Conservation (phyloP, 306 rosid genomes). For the Acacia confusa region DNA sequence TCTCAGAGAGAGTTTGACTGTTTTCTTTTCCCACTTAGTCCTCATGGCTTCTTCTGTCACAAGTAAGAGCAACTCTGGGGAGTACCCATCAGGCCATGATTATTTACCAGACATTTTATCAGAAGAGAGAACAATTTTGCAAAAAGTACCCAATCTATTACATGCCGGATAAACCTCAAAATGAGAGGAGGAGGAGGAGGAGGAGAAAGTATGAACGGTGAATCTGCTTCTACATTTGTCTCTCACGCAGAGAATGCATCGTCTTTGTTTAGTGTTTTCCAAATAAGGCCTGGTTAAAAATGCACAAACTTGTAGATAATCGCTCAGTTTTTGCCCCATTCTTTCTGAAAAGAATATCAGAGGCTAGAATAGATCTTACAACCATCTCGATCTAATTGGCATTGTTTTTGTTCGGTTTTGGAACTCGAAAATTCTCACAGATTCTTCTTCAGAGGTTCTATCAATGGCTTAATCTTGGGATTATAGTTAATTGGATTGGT, state of each 20-base stretch:
- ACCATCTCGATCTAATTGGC: not conserved
- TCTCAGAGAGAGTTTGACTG: not conserved
- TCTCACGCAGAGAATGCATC: not conserved
- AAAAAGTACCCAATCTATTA: not conserved
- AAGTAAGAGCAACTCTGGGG: not conserved
- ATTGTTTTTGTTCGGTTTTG: not conserved
- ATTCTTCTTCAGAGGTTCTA: not conserved
- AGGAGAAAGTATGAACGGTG: not conserved
- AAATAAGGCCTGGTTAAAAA: slow-evolving; percentile 1
- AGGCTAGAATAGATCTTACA: not conserved
- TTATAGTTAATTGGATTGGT: not conserved
- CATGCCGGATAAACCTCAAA: not conserved
- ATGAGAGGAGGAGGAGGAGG: too few relatives aligned
- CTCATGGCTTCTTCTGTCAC: not conserved
- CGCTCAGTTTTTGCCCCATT: not conserved
- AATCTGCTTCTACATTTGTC: not conserved
- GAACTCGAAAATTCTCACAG: not conserved
- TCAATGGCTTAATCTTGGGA: not conserved
- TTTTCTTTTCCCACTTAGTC: not conserved
- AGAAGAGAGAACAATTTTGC: not conserved
- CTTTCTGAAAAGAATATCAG: not conserved
- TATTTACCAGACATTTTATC: not conserved
- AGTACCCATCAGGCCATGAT: not conserved
- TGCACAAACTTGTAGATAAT: not conserved
- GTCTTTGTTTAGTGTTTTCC: not conserved